These are phyloP conservation scores for Tetratostichococcus sp. DNA, from an alignment of 139 green algal species.

Conservation along the genomic window DNA sequence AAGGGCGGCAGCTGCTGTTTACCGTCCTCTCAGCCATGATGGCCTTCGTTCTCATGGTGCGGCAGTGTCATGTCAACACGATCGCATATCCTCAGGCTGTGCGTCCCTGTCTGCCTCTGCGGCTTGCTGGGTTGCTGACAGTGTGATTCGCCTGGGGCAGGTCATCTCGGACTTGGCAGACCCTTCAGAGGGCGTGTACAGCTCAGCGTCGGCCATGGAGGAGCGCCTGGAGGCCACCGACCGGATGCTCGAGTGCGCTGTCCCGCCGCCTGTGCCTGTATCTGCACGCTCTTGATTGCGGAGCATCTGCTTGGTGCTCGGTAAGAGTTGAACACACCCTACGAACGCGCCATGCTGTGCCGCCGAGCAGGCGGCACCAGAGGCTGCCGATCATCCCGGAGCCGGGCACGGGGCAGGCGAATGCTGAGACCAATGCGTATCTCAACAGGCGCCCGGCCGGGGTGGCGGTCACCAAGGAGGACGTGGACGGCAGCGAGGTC, in stretches of 20 bases:
- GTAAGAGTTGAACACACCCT: no score
- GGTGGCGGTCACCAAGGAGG: neutral
- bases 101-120: no score
- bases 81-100: neutral
- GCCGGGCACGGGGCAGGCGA: neutral
- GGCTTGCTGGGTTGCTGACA: no score
- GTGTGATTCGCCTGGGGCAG: no score
- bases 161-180: constrained; percentile 26
- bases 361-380: no score
- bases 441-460: neutral
- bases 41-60: constrained; percentile 27
- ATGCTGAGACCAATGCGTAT: neutral
- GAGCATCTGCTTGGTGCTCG: no score
- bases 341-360: no score
- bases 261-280: no score
- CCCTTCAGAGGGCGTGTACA: constrained; percentile 29
- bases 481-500: neutral
- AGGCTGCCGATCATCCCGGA: constrained; percentile 13
- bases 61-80: neutral
- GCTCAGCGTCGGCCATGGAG: constrained; percentile 18
- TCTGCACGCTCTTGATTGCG: no score
- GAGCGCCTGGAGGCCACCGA: constrained; percentile 18
- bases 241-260: constrained; percentile 20
- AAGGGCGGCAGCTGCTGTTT: constrained; percentile 33
- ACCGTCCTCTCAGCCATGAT: constrained; percentile 28